Evolutionary conservation across 495 filamentous ascomycete species (phyloP).

Genomic region (Trichoderma gamsii): DNA sequence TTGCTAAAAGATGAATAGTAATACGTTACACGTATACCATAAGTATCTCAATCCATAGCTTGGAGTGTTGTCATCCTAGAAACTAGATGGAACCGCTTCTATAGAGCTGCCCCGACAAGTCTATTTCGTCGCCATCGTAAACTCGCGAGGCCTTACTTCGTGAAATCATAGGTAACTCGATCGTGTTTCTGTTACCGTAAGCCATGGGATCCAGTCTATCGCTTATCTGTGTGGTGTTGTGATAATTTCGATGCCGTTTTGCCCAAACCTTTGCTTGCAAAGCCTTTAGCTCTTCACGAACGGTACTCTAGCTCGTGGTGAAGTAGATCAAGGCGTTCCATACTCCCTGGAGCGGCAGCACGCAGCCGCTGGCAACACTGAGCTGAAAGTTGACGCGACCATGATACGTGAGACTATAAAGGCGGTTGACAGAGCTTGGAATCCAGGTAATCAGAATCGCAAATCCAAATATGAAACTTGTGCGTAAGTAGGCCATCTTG

Average conservation of each 20-base stretch:
- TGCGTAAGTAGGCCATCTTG: constrained; percentile 72
- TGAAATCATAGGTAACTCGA: neutral
- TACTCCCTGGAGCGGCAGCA: constrained; percentile 78
- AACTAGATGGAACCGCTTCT: neutral
- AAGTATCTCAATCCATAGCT: neutral
- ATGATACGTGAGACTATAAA: constrained; percentile 60
- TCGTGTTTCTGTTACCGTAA: neutral
- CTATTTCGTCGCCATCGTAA: neutral
- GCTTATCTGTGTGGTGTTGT: neutral
- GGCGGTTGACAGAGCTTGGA: constrained; percentile 69
- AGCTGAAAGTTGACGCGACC: constrained; percentile 54
- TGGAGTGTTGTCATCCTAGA: neutral
- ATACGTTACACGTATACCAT: too few relatives aligned
- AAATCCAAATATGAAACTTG: constrained; percentile 73
- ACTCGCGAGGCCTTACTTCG: neutral
- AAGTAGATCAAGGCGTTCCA: constrained; percentile 81
- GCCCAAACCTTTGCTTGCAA: neutral
- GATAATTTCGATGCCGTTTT: neutral
- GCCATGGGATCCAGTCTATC: neutral
- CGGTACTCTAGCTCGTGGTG: constrained; percentile 45
- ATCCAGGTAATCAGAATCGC: constrained; percentile 80
- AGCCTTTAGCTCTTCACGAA: constrained; percentile 28
- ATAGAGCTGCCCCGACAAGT: neutral
- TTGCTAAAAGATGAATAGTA: too few relatives aligned
- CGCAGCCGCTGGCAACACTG: constrained; percentile 63